A percentile compares a stretch with the other conserved stretches of the same genome.
Evolutionary conservation across 2,329 filamentous ascomycete species (phyloP).

Genomic region (Penicillium occitanis): DNA sequence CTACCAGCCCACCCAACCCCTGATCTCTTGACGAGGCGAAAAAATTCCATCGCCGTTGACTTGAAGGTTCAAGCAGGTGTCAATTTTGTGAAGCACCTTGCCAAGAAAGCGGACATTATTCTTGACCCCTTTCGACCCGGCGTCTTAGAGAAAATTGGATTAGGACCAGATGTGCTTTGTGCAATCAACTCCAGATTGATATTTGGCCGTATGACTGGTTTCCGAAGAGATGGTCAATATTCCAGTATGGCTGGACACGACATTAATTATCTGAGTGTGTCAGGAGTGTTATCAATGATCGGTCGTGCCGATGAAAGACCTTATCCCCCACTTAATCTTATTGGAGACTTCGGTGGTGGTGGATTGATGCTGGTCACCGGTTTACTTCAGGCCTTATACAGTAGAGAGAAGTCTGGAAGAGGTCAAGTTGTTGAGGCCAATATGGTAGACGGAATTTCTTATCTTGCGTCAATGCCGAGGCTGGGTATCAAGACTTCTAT

Average conservation of each 20-base stretch:
- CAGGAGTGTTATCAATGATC: slow-evolving; percentile 70
- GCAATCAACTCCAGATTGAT: slow-evolving; percentile 70
- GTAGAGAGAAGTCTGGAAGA: slow-evolving; percentile 58
- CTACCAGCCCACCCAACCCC: not conserved
- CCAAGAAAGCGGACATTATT: slow-evolving; percentile 65
- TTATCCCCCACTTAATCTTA: slow-evolving; percentile 67
- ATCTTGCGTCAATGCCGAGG: slow-evolving; percentile 72
- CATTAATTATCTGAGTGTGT: slow-evolving; percentile 88
- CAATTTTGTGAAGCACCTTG: slow-evolving; percentile 62
- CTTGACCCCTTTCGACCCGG: slow-evolving; percentile 89
- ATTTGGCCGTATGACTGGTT: slow-evolving; percentile 79
- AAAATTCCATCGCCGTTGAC: slow-evolving; percentile 1
- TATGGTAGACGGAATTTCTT: slow-evolving; percentile 83
- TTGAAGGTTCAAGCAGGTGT: slow-evolving; percentile 28
- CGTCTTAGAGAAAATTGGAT: slow-evolving; percentile 75
- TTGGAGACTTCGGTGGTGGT: slow-evolving; percentile 85
- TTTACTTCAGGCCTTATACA: slow-evolving; percentile 71
- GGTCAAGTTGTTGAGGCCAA: slow-evolving; percentile 89
- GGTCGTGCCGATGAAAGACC: slow-evolving; percentile 56
- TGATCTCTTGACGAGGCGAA: not conserved
- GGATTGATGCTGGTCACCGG: slow-evolving; percentile 75
- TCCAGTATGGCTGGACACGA: slow-evolving; percentile 82
- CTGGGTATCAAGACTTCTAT: slow-evolving; percentile 57
- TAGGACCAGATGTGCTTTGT: slow-evolving; percentile 66
- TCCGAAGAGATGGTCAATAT: slow-evolving; percentile 81